These are phyloP conservation scores for Cladophialophora yegresii DNA, from an alignment of 2,329 filamentous ascomycete genomes.

Conservation along the genomic window DNA sequence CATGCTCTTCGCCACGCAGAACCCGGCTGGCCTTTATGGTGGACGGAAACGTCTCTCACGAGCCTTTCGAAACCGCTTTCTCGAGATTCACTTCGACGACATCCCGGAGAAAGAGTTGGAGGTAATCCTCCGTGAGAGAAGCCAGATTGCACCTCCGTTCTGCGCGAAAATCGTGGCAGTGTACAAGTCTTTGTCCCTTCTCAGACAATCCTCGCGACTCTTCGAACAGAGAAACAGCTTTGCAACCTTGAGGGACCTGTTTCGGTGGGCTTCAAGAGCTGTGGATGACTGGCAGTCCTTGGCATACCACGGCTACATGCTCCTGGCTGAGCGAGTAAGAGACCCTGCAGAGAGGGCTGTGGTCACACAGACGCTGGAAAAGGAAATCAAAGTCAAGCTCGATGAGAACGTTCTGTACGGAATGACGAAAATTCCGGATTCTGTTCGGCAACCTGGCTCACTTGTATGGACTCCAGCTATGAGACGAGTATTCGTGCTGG, in stretches of 20 bases:
- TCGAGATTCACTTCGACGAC: constrained; percentile 96
- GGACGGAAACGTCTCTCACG: constrained; percentile 90
- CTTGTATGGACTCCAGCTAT: constrained; percentile 96
- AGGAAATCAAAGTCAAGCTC: constrained; percentile 82
- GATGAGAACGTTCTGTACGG: constrained; percentile 74
- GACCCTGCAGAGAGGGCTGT: constrained; percentile 81
- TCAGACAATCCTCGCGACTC: constrained; percentile 84
- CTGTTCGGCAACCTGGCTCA: constrained; percentile 37
- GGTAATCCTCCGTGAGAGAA: constrained; percentile 84
- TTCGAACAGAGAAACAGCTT: constrained; percentile 99
- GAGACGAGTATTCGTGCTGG: constrained; percentile 84
- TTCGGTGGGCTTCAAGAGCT: constrained; percentile 85
- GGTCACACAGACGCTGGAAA: constrained; percentile 86
- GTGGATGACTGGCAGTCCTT: constrained; percentile 86
- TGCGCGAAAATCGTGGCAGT: constrained; percentile 88
- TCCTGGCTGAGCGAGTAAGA: constrained; percentile 91
- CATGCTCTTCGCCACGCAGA: constrained; percentile 97
- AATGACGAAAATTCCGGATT: constrained; percentile 37
- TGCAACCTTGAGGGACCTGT: constrained; percentile 91
- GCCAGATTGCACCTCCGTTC: constrained; percentile 86
- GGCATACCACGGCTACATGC: constrained; percentile 91
- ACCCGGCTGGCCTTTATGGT: constrained; percentile 92
- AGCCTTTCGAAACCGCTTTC: constrained; percentile 93
- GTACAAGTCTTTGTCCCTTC: constrained; percentile 85
- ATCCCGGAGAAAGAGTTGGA: constrained; percentile 94